Evolutionary conservation across 2,329 filamentous ascomycete species (phyloP), one percentile per base, ranked within the genome.

Genomic region (Nannizziopsis arthrosporioides): DNA sequence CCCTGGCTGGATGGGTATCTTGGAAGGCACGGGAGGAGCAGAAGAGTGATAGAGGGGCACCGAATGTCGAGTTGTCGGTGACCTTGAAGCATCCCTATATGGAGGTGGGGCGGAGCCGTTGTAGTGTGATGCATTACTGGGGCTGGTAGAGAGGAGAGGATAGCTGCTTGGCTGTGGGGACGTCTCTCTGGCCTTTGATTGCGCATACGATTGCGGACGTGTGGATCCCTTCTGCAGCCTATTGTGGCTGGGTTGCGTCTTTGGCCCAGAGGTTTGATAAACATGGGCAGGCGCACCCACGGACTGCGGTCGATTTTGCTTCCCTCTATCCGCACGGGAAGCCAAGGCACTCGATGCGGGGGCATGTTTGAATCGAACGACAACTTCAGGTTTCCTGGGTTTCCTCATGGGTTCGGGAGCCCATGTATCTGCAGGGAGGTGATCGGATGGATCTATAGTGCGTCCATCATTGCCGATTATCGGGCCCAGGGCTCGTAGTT

Each of bases 371-470:
- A 73, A 72, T 9, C 68, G 67, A 41, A 73, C 64, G 12, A 72
- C 68, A 19, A 73, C 66, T 41, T 72, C 70, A 17, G 70, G 66
- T 61, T 75, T 66, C 44, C 63, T 65, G 42, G 60, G 66, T 55
- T 81, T 82, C 35, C 72, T 71, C 53, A 80, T 77, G 1, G 79
- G 79, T 56, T 82, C 79, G 0, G 79, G 79, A 0, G 79, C 79
- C 79, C 79, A 82, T 1, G 76, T 78, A 52, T 80, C 74, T 2
- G 79, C 70, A 0, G 79, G 79, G 1, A 82, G 68, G 58, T 82
- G 78, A 59, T 82, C 79, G 0, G 77, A 80, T 3, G 79, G 79
- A 61, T 82, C 79, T 55, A 82, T 80, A 48, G 79, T 73, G 31
- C 77, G 72, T 12, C 79, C 79, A 58, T 80, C 76, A 57, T 77